Evolutionary conservation across 164 flowering plant genomes (phyloP).

Genomic region (Umbellularia californica): DNA sequence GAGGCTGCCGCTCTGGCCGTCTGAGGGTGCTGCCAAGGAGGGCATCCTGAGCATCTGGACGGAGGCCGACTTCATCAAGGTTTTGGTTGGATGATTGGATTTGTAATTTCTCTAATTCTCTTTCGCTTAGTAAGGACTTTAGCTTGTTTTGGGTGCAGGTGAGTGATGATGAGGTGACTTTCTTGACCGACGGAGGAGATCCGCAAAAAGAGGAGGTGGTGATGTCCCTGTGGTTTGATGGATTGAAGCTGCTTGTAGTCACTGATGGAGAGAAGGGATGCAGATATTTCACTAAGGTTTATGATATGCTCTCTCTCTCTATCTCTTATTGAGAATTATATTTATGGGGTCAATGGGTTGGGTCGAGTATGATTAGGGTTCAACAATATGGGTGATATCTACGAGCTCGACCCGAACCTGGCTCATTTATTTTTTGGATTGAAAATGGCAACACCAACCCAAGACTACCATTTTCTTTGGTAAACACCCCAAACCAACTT

Average conservation of each 20-base stretch:
- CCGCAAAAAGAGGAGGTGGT: conserved; percentile 44
- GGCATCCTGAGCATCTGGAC: conserved; percentile 76
- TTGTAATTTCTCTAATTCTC: no score
- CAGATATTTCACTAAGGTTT: conserved; percentile 68
- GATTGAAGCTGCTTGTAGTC: conserved; percentile 58
- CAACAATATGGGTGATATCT: no score
- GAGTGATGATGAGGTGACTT: conserved; percentile 66
- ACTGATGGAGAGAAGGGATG: conserved; percentile 79
- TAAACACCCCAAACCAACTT: no score
- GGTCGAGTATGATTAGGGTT: no score
- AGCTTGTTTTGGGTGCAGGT: conserved; percentile 24
- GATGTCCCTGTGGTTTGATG: conserved; percentile 47
- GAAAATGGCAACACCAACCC: no score
- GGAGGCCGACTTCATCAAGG: conserved; percentile 69
- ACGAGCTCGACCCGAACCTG: no score
- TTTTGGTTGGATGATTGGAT: neutral
- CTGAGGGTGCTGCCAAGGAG: conserved; percentile 43
- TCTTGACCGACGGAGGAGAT: conserved; percentile 55
- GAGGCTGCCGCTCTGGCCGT: conserved; percentile 71
- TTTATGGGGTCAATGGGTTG: no score
- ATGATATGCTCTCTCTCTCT: neutral
- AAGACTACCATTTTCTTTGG: no score
- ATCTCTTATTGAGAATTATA: no score
- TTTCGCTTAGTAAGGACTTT: no score
- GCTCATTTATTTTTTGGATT: no score